Evolutionary conservation across 768 basidiomycete genomes (phyloP).

Genomic region (Rhizopogon roseolus): DNA sequence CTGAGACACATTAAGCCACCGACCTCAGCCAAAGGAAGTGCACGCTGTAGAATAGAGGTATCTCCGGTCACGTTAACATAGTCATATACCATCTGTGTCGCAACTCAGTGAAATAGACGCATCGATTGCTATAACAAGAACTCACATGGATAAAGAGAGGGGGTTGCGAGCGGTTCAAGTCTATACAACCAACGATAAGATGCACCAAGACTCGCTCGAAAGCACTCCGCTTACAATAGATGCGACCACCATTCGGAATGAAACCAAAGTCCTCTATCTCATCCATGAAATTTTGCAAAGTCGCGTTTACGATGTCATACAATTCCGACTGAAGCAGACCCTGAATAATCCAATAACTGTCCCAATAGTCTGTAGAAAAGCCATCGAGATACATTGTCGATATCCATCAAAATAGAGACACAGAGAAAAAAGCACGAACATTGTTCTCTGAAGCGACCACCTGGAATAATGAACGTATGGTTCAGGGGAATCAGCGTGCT

Average conservation of each 20-base stretch:
- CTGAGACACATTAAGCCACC: constrained; percentile 5
- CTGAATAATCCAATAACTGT: constrained; percentile 84
- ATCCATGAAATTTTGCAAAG: constrained; percentile 94
- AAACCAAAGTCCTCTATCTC: constrained; percentile 81
- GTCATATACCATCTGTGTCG: constrained; percentile 74
- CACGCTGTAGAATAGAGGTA: constrained; percentile 67
- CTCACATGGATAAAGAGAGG: constrained; percentile 80
- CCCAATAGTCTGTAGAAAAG: constrained; percentile 45
- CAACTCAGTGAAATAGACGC: neutral
- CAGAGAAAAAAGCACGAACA: constrained; percentile 43
- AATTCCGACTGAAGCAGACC: constrained; percentile 83
- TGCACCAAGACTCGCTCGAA: neutral
- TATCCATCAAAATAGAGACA: neutral
- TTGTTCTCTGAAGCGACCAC: constrained; percentile 80
- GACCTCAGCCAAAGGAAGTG: constrained; percentile 81
- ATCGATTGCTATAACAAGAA: neutral
- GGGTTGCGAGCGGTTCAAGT: constrained; percentile 89
- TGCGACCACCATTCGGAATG: constrained; percentile 91
- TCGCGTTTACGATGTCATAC: constrained; percentile 64
- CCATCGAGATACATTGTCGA: constrained; percentile 1
- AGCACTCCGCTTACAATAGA: constrained; percentile 57
- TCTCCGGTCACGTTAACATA: constrained; percentile 75
- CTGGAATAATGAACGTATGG: constrained; percentile 88
- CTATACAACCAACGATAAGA: constrained; percentile 27
- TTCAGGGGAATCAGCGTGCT: constrained; percentile 87